Conservation (phyloP, 371 early-diverging fungal species). For the Mortierella sp. region DNA sequence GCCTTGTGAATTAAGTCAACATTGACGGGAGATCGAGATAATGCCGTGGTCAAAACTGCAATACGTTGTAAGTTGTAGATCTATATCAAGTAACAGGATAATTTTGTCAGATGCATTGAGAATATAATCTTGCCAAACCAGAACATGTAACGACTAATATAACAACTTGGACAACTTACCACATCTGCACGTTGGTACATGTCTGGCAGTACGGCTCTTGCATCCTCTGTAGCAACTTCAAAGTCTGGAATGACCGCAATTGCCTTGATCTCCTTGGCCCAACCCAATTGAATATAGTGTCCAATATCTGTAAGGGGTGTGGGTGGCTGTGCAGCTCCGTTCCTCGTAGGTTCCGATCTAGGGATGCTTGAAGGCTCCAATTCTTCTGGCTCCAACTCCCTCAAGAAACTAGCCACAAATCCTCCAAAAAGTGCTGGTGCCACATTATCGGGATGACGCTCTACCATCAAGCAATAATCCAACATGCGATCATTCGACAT, state of each 20-base stretch:
- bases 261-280: conserved; percentile 79
- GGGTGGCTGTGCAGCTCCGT: conserved; percentile 58
- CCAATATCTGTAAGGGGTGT: conserved; percentile 77
- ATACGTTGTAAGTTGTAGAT: conserved; percentile 95
- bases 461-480: conserved; percentile 90
- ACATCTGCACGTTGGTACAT: conserved; percentile 84
- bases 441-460: conserved; percentile 98
- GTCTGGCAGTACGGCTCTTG: conserved; percentile 88
- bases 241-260: conserved; percentile 93
- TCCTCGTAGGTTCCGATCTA: conserved; percentile 66
- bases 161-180: conserved; percentile 62
- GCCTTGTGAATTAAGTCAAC: conserved; percentile 86
- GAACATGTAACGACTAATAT: neutral
- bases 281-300: conserved; percentile 74
- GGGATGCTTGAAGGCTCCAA: conserved; percentile 65
- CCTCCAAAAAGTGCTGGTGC: conserved; percentile 95
- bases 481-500: conserved; percentile 81
- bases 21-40: conserved; percentile 76
- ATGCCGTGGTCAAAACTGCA: conserved; percentile 87
- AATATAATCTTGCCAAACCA: neutral
- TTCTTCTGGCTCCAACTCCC: conserved; percentile 68
- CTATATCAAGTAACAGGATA: conserved; percentile 57
- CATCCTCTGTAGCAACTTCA: conserved; percentile 91
- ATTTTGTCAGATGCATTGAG: conserved; percentile 6
- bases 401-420: conserved; percentile 87